Conservation (phyloP, 768 basidiomycete genomes). For the Trametes gibbosa region DNA sequence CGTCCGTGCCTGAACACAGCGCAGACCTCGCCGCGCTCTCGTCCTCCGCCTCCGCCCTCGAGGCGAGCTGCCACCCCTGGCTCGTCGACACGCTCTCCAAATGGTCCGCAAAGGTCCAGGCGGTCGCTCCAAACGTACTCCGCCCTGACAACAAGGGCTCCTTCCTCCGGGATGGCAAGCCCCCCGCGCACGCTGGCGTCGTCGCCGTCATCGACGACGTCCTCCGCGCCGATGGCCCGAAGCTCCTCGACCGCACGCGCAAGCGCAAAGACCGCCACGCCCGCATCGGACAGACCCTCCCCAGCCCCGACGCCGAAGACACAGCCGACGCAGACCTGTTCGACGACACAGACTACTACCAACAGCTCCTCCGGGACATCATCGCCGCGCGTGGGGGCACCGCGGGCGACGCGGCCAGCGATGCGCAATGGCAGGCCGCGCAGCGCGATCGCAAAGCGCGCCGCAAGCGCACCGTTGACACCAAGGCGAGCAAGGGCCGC, state of each 20-base stretch:
- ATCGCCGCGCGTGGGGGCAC: conserved; percentile 61
- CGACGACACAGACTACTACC: conserved; percentile 93
- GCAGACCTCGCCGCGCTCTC: conserved; percentile 29
- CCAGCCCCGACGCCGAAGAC: conserved; percentile 30
- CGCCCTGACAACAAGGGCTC: conserved; percentile 68
- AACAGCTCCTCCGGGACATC: conserved; percentile 85
- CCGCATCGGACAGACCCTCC: conserved; percentile 38
- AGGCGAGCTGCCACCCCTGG: conserved; percentile 60
- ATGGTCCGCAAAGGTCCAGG: conserved; percentile 96
- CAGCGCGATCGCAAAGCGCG: conserved; percentile 73
- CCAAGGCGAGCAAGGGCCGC: conserved; percentile 92
- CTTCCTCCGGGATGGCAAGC: conserved; percentile 44
- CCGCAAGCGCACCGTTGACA: conserved; percentile 80
- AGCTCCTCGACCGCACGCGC: conserved; percentile 63
- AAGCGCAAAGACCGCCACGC: conserved; percentile 47
- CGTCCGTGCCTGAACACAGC: conserved; percentile 31
- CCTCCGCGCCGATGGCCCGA: conserved; percentile 48
- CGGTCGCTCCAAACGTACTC: conserved; percentile 79
- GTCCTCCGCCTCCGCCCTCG: conserved; percentile 21
- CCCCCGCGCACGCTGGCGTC: conserved; percentile 37
- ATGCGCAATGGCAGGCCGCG: conserved; percentile 59
- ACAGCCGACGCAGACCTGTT: conserved; percentile 49
- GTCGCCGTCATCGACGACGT: conserved; percentile 78
- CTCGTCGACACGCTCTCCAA: conserved; percentile 79
- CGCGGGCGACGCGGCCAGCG: conserved; percentile 33